Percentiles rank a stretch among this genome's conserved stretches.
phyloP scores from a whole-genome alignment of 1,284 basidiomycete genomes.

The Leccinum angustisporum region DNA sequence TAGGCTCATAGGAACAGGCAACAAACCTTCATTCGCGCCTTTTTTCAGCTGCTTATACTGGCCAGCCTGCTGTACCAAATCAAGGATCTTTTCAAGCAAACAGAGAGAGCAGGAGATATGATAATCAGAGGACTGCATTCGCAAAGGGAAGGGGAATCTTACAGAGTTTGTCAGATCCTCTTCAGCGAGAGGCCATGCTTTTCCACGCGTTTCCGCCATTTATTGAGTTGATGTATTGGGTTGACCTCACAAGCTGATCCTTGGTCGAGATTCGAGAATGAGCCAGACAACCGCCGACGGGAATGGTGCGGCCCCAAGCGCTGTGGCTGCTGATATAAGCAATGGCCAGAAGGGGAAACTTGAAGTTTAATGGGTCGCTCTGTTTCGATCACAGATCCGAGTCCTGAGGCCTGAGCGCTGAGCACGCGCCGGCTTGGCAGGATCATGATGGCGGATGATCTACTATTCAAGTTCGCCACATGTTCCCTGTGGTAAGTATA shows the following conservation, averaged over 20 bases:
- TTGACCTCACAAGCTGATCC: conserved; percentile 80
- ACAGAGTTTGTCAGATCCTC: conserved; percentile 94
- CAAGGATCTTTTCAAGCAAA: conserved; percentile 66
- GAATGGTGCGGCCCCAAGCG: too few relatives aligned
- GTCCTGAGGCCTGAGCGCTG: too few relatives aligned
- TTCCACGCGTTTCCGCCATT: conserved; percentile 65
- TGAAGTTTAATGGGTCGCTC: background rate
- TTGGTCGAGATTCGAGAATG: conserved; percentile 58
- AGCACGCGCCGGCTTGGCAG: too few relatives aligned
- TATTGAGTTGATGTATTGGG: conserved; percentile 10
- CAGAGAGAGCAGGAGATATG: background rate
- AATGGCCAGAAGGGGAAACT: conserved; percentile 6
- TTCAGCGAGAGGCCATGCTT: conserved; percentile 93
- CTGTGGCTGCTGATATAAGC: conserved; percentile 19
- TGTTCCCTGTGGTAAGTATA: too few relatives aligned
- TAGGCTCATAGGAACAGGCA: background rate
- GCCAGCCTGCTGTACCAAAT: conserved; percentile 85
- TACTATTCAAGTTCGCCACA: too few relatives aligned
- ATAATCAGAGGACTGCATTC: conserved; percentile 1
- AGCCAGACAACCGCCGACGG: background rate
- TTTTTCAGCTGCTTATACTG: conserved; percentile 99
- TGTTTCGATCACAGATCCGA: too few relatives aligned
- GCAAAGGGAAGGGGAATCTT: conserved; percentile 30
- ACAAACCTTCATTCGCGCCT: conserved; percentile 90
- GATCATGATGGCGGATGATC: too few relatives aligned